These are phyloP conservation scores for Aspergillus glaucus DNA, from an alignment of 2,329 filamentous ascomycete genomes.

Conservation along the genomic window DNA sequence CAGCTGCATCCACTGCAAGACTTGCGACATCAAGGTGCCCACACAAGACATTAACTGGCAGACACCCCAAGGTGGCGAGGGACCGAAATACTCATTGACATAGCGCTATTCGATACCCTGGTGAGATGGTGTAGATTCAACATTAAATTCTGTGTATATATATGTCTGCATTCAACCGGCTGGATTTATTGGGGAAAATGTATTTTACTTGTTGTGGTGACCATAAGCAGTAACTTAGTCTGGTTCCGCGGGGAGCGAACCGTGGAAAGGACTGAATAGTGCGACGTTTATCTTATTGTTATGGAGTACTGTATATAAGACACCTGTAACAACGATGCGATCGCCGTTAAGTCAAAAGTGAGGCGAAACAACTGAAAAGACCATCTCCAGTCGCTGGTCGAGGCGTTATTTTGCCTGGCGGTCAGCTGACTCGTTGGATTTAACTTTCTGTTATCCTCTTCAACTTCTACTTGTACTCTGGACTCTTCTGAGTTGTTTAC, in stretches of 20 bases:
- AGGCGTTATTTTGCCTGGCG: conserved; percentile 10
- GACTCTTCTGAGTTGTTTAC: no score
- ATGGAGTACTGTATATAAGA: background rate
- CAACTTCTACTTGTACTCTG: background rate
- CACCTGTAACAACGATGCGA: no score
- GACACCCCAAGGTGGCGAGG: conserved; percentile 84
- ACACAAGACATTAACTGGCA: conserved; percentile 97
- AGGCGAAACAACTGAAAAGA: conserved; percentile 10
- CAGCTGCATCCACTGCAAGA: conserved; percentile 99
- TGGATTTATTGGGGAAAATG: no score
- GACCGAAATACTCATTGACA: conserved; percentile 60
- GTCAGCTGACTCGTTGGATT: conserved; percentile 5
- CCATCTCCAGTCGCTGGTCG: background rate
- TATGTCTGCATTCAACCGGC: background rate
- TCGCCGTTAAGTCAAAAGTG: conserved; percentile 23
- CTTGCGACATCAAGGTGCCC: conserved; percentile 97
- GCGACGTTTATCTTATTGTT: no score
- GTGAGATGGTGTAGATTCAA: background rate
- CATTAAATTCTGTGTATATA: conserved; percentile 4
- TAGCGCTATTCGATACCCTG: conserved; percentile 14
- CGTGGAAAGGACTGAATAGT: no score
- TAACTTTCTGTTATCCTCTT: conserved; percentile 5
- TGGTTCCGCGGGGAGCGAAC: no score
- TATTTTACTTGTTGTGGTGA: no score
- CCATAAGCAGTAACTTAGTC: no score